These are phyloP conservation scores for Colletotrichum lini DNA, from an alignment of 2,329 filamentous ascomycete genomes.

Conservation along the genomic window DNA sequence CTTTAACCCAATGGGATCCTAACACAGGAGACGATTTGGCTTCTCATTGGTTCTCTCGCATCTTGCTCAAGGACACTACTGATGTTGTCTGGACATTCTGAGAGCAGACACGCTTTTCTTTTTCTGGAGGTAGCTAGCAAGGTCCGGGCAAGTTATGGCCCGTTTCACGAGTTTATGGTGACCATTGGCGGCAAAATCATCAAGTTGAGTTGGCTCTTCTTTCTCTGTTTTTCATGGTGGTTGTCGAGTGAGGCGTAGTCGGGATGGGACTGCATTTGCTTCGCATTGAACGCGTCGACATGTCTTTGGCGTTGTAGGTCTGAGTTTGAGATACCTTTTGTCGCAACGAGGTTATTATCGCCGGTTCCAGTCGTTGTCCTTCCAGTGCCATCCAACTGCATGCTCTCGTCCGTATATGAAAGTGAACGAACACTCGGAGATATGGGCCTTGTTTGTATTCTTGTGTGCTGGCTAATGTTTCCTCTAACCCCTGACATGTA, in stretches of 20 bases:
- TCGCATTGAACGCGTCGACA: constrained; percentile 25
- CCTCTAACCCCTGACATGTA: background rate
- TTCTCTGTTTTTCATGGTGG: constrained; percentile 26
- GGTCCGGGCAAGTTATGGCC: constrained; percentile 30
- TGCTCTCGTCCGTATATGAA: background rate
- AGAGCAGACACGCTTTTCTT: constrained; percentile 28
- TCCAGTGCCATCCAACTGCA: too few species aligned
- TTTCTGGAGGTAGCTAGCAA: constrained; percentile 42
- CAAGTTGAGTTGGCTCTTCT: constrained; percentile 26
- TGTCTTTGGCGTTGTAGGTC: constrained; percentile 39
- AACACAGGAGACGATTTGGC: constrained; percentile 35
- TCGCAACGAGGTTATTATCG: constrained; percentile 16
- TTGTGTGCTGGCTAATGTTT: background rate
- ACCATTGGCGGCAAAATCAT: constrained; percentile 40
- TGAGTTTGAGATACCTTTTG: constrained; percentile 39
- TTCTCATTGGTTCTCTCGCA: constrained; percentile 38
- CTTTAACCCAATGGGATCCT: constrained; percentile 24
- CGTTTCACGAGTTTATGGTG: constrained; percentile 40
- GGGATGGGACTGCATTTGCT: constrained; percentile 12
- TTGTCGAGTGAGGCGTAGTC: constrained; percentile 27
- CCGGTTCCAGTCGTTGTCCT: background rate
- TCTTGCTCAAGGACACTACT: constrained; percentile 35
- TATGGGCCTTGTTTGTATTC: background rate
- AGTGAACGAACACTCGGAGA: too few species aligned
- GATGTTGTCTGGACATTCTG: constrained; percentile 40